A percentile compares a stretch with the other conserved stretches of the same genome.
Conservation (phyloP, 2,329 filamentous ascomycete species). For the Paecilomyces formosus region DNA sequence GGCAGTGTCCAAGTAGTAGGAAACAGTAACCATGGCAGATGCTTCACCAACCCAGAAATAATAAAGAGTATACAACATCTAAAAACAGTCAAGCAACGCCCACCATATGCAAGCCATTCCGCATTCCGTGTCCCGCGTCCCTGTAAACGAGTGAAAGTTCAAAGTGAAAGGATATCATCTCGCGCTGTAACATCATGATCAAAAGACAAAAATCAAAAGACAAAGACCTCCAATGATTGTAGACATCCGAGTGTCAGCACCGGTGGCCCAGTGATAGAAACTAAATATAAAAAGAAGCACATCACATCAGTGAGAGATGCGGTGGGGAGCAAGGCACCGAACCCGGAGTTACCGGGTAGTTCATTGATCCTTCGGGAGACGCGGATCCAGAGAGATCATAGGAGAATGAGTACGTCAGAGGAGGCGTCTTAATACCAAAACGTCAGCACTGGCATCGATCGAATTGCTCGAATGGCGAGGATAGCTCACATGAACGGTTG, state of each 20-base stretch:
- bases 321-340: constrained; percentile 34
- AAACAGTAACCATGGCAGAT: background rate
- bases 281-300: constrained; percentile 1
- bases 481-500: constrained; percentile 38
- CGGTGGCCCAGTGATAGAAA: background rate
- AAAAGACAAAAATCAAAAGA: background rate
- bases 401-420: constrained; percentile 6
- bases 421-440: constrained; percentile 9
- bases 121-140: background rate
- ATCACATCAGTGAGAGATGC: constrained; percentile 12
- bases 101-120: background rate
- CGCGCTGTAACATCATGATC: background rate
- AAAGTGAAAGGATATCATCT: background rate
- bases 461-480: constrained; percentile 15
- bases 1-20: background rate
- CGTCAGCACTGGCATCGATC: constrained; percentile 5
- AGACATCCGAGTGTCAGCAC: background rate
- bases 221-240: background rate
- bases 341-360: constrained; percentile 35
- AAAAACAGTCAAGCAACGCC: background rate
- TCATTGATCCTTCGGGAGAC: constrained; percentile 31
- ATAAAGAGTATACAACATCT: background rate
- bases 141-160: background rate
- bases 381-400: constrained; percentile 35
- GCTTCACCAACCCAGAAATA: no score